Conservation (phyloP, 495 filamentous ascomycete genomes). For the Trypethelium eluteriae region DNA sequence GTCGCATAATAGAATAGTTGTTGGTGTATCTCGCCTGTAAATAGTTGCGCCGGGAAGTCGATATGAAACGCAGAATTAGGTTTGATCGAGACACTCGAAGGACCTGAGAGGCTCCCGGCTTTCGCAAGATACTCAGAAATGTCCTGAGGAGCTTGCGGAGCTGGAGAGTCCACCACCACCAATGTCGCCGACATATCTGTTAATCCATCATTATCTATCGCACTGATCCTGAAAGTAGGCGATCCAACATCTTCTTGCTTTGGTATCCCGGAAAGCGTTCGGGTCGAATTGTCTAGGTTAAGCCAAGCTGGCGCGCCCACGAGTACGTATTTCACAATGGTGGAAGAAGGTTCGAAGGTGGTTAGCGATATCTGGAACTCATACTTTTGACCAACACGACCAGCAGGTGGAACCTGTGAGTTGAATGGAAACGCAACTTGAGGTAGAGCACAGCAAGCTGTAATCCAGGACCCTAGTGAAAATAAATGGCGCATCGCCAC, state of each 20-base stretch:
- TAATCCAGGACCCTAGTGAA: background rate
- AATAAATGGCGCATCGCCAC: background rate
- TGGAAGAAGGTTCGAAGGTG: constrained; percentile 53
- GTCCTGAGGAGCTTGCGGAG: constrained; percentile 23
- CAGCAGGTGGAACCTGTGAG: constrained; percentile 68
- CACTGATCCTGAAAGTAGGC: constrained; percentile 41
- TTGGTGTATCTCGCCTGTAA: constrained; percentile 24
- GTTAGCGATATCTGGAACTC: constrained; percentile 59
- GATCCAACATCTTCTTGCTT: constrained; percentile 47
- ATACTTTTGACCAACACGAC: constrained; percentile 55
- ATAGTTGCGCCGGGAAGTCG: constrained; percentile 26
- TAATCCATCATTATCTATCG: constrained; percentile 25
- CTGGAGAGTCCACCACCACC: constrained; percentile 24
- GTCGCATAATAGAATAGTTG: constrained; percentile 61
- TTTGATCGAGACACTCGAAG: constrained; percentile 23
- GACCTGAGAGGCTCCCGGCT: constrained; percentile 29
- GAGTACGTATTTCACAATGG: constrained; percentile 54
- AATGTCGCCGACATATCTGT: constrained; percentile 29
- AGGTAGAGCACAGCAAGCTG: constrained; percentile 26
- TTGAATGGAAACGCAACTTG: constrained; percentile 62
- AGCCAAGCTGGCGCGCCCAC: constrained; percentile 61
- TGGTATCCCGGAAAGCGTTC: constrained; percentile 61
- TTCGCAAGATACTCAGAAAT: constrained; percentile 27
- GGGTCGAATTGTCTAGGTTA: constrained; percentile 51
- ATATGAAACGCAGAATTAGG: constrained; percentile 27